Base-by-base conservation (phyloP, 768 basidiomycete genomes). In the Lyophyllum shimeji region DNA sequence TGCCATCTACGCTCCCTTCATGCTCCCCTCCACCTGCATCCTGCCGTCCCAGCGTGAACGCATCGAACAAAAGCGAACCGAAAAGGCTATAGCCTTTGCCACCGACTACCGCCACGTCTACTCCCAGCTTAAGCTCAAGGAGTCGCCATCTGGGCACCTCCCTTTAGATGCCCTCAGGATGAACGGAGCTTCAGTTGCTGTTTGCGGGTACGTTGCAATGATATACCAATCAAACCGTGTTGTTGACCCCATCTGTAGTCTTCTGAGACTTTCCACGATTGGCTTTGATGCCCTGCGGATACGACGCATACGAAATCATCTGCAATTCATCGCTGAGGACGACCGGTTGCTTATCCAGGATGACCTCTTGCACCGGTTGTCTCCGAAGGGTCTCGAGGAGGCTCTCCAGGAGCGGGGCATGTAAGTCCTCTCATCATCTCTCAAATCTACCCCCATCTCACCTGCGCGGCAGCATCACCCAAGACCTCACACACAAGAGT, bases 21-120 rank as follows among this genome's bases (percentile, higher is more conserved):
- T 92, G 74, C 82, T 95, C 24, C 93, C 93, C 0, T 93, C 91
- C 2, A 94, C 93, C 0, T 93, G 91, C 65, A 79, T 94, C 52
- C 80, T 95, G 5, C 89, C 93, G 1, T 85, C 88, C 12, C 93
- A 95, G 72, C 83, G 79, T 34, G 76, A 65, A 67, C 87, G 74
- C 73, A 93, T 73, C 76, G 87, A 72, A 65, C 76, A 67, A 59
- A 77, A 68, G 76, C 84, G 73, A 69, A 78, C 64, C 61, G 79
- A 70, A 65, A 82, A 85, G 63, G 75, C 82, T 13, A 63, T 72
- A 5, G 72, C 69, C 23, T 67, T 76, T 55, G 63, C 77, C 1
- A 53, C 69, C 12, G 61, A 66, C n/a, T 71, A 81, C 55, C 71
- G 71, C 20, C 52, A 60, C 9, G 53, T 76, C 15, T 78, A 79